Evolutionary conservation across 2,329 filamentous ascomycete genomes (phyloP).

Genomic region (Daldinia sp.): DNA sequence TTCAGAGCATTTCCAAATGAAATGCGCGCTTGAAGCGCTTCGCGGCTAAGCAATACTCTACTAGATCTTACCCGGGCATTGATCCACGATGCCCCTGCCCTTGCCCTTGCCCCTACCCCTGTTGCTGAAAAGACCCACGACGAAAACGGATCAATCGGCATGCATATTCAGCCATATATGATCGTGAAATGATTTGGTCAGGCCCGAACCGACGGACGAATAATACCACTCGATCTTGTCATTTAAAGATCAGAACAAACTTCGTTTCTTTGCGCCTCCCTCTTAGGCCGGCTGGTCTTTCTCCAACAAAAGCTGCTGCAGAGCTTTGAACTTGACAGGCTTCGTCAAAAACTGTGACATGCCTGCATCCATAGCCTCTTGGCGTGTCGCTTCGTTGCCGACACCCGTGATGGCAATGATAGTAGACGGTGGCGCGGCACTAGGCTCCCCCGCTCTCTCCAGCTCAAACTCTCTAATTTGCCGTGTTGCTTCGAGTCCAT

Average conservation of each 20-base stretch:
- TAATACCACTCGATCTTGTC: background rate
- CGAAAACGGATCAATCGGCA: background rate
- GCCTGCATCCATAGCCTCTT: constrained; percentile 52
- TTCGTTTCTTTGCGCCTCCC: background rate
- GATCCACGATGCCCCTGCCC: background rate
- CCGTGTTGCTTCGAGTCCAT: constrained; percentile 58
- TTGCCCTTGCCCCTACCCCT: background rate
- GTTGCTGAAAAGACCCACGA: background rate
- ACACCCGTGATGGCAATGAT: constrained; percentile 63
- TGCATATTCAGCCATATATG: background rate
- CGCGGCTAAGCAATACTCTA: background rate
- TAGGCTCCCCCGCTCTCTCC: constrained; percentile 47
- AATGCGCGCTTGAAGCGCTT: background rate
- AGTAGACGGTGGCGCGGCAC: constrained; percentile 51
- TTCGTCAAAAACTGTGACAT: constrained; percentile 38
- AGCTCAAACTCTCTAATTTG: constrained; percentile 59
- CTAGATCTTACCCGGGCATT: background rate
- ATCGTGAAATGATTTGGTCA: too few species aligned
- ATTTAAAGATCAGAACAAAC: too few species aligned
- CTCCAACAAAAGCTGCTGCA: constrained; percentile 31
- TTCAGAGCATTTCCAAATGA: background rate
- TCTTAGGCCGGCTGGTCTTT: constrained; percentile 17
- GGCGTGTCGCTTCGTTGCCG: constrained; percentile 57
- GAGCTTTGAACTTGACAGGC: constrained; percentile 34
- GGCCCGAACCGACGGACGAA: too few species aligned